These are phyloP conservation scores for Tricholoma sp. DNA, from an alignment of 768 basidiomycete species.

Conservation along the genomic window DNA sequence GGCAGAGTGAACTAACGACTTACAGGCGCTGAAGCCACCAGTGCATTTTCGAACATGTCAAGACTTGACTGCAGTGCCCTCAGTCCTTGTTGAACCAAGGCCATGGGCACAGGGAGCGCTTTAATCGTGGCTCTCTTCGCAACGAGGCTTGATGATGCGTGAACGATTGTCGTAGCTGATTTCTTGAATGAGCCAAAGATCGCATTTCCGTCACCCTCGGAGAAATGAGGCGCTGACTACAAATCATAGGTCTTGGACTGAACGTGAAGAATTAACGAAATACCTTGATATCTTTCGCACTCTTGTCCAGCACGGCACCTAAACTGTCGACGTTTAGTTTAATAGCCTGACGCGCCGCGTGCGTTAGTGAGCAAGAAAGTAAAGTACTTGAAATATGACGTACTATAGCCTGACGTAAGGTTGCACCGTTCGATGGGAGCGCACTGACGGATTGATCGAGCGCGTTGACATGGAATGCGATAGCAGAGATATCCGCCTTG, in stretches of 20 bases:
- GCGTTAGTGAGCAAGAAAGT: background rate
- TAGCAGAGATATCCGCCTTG: constrained; percentile 5
- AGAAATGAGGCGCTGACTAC: constrained; percentile 6
- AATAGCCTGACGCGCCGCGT: constrained; percentile 14
- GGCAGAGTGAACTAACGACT: background rate
- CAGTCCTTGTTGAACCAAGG: constrained; percentile 1
- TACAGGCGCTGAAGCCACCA: constrained; percentile 2
- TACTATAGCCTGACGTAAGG: constrained; percentile 22
- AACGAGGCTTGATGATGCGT: constrained; percentile 16
- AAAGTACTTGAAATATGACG: background rate
- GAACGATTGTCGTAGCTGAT: constrained; percentile 12
- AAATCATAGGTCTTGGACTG: background rate
- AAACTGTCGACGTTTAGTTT: constrained; percentile 19
- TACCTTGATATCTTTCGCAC: constrained; percentile 5
- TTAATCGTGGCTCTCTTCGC: constrained; percentile 22
- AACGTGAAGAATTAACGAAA: background rate
- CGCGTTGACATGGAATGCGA: background rate
- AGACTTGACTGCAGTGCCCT: background rate
- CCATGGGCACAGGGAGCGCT: constrained; percentile 12
- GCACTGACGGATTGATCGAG: constrained; percentile 7
- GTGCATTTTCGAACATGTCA: background rate
- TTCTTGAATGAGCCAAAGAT: constrained; percentile 16
- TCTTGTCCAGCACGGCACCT: constrained; percentile 18
- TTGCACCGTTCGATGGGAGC: constrained; percentile 15
- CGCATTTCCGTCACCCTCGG: constrained; percentile 17